Evolutionary conservation across 148 eudicot species (phyloP).

Genomic region (Tetragonia tetragonoides): DNA sequence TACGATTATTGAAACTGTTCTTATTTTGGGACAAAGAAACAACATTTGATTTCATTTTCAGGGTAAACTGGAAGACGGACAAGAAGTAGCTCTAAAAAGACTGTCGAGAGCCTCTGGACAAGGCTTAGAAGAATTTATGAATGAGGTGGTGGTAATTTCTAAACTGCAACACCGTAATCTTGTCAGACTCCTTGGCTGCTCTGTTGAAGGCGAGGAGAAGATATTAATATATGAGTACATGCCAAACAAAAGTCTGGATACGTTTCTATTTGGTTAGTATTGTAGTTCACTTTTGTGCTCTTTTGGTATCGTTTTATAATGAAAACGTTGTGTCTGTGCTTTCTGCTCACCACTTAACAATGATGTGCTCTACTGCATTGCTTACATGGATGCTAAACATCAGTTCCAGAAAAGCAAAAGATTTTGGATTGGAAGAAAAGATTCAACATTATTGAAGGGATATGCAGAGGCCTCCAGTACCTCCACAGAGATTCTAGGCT

Average conservation of each 20-base stretch:
- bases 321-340: not conserved
- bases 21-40: not conserved
- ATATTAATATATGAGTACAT: slow-evolving; percentile 46
- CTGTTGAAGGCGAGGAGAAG: slow-evolving; percentile 42
- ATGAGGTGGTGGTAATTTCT: slow-evolving; percentile 48
- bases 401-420: slow-evolving; percentile 24
- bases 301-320: not conserved
- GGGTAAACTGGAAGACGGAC: slow-evolving; percentile 49
- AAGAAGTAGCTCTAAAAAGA: slow-evolving; percentile 56
- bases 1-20: not conserved
- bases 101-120: slow-evolving; percentile 55
- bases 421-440: slow-evolving; percentile 51
- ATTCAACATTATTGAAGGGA: slow-evolving; percentile 48
- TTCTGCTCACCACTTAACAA: too few relatives aligned
- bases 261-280: slow-evolving; percentile 47
- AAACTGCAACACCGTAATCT: slow-evolving; percentile 58
- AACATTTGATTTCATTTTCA: not conserved
- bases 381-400: not conserved
- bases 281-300: not conserved
- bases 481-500: slow-evolving; percentile 60
- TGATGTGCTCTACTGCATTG: not conserved
- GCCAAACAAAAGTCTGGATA: slow-evolving; percentile 54
- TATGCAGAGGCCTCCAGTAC: slow-evolving; percentile 53
- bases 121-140: slow-evolving; percentile 55
- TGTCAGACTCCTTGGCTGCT: slow-evolving; percentile 49